Conservation (phyloP, 2,329 filamentous ascomycete genomes). For the Bipolaris gigantea region DNA sequence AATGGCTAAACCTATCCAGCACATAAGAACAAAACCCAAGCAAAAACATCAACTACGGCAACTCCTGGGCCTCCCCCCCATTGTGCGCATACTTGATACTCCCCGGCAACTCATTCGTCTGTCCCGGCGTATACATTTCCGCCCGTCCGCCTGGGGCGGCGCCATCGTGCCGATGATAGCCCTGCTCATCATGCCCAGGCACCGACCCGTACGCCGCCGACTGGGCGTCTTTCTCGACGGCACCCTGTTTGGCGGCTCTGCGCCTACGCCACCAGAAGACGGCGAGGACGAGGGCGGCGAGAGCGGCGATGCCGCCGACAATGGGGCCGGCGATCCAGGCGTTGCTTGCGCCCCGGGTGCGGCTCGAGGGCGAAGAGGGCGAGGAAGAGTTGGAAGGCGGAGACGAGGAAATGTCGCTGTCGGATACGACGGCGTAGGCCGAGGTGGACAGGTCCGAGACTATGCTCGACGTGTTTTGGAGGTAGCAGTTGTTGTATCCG, state of each 20-base stretch:
- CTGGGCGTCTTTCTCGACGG: conserved; percentile 13
- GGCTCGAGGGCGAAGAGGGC: neutral
- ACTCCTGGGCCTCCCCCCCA: conserved; percentile 3
- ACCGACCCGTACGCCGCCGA: neutral
- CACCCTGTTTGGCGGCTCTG: neutral
- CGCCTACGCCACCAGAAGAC: conserved; percentile 23
- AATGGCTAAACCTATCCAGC: too few species aligned
- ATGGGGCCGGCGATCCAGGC: conserved; percentile 38
- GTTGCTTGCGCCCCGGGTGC: conserved; percentile 5
- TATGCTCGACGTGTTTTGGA: conserved; percentile 35
- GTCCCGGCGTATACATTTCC: conserved; percentile 9
- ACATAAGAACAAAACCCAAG: too few species aligned
- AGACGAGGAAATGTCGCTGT: conserved; percentile 8
- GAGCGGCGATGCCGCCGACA: conserved; percentile 21
- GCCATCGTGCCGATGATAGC: neutral
- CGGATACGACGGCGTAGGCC: conserved; percentile 27
- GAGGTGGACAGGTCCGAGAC: conserved; percentile 20
- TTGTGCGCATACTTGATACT: conserved; percentile 24
- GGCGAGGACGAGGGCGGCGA: conserved; percentile 21
- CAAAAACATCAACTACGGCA: too few species aligned
- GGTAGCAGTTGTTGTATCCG: conserved; percentile 39
- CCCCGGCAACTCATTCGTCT: conserved; percentile 20
- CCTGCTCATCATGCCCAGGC: conserved; percentile 6
- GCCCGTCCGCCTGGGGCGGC: neutral
- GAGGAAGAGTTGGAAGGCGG: neutral